Evolutionary conservation across 1,139 yeast species (phyloP), one percentile per base, ranked within the genome.

Genomic region (Hanseniaspora gamundiae): DNA sequence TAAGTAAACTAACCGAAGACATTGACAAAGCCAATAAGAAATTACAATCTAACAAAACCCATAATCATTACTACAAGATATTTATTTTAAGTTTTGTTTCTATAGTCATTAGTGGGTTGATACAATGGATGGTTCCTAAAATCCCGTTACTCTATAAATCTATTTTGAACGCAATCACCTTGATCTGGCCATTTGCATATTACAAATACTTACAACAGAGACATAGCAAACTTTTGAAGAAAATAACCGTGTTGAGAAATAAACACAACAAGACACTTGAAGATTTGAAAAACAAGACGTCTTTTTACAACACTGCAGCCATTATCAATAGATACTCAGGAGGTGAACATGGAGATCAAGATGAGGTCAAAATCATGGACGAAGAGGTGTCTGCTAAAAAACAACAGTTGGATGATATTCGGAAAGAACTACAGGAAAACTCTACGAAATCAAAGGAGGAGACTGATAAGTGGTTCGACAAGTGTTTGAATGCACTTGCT

Each of bases 241-340:
- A 56, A 29, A 57, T 74, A 5, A 28, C 39, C 2, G 39, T 38
- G 13, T 27, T 44, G 30, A 44, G 35, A 24, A 39, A 38, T 11
- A 44, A 42, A 33, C 46, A 44, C 13, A 29, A 22, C 7, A 30
- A 22, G 29, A 44, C 42, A 11, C 38, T 88, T 42, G 80, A 78
- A 17, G 87, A 82, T 47, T 68, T 88, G 62, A 88, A 88, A 62
- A 75, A 77, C 48, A 70, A 75, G 53, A 84, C 95, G 20, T 83
- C 84, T 53, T 91, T 78, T 61, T 75, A 81, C 53, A 73, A 80
- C 19, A 85, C 96, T 1, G 78, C 76, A 59, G 78, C 83, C 14
- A 68, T 88, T 45, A 65, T 91, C 42, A 74, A 71, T 45, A 70
- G 87, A 53, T 87, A 77, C 54, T 78, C 76, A 2, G 65, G 67